phyloP scores from a whole-genome alignment of 148 eudicot species.

The Polygonum aviculare region DNA sequence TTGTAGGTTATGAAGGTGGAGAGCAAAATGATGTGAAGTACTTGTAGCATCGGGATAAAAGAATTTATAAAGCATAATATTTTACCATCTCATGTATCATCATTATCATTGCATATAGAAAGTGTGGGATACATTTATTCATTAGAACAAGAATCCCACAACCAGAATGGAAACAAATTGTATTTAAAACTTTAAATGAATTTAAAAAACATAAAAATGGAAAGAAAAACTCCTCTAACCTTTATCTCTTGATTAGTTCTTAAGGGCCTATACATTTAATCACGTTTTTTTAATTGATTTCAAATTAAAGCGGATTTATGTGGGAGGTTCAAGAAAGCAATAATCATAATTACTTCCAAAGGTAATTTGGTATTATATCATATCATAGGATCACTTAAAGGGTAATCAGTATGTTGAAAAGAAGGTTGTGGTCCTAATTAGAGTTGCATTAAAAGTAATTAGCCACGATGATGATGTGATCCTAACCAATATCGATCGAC shows the following conservation, averaged over 20 bases:
- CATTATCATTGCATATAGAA: neutral
- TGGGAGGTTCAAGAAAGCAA: neutral
- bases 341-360: neutral
- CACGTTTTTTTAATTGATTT: neutral
- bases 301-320: neutral
- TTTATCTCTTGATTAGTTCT: too few species aligned
- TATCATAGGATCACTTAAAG: too few species aligned
- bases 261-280: too few species aligned
- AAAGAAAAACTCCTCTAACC: too few species aligned
- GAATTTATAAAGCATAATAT: neutral
- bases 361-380: too few species aligned
- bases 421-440: too few species aligned
- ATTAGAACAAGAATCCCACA: neutral
- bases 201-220: too few species aligned
- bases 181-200: too few species aligned
- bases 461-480: too few species aligned
- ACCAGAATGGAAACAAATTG: neutral
- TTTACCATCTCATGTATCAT: neutral
- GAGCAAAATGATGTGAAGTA: conserved; percentile 4
- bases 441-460: too few species aligned
- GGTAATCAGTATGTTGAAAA: too few species aligned
- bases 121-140: neutral
- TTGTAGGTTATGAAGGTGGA: conserved; percentile 8
- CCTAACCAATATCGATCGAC: too few species aligned
- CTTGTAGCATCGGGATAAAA: neutral